Evolutionary conservation across 768 basidiomycete genomes (phyloP).

Genomic region (Lentinus brumalis): DNA sequence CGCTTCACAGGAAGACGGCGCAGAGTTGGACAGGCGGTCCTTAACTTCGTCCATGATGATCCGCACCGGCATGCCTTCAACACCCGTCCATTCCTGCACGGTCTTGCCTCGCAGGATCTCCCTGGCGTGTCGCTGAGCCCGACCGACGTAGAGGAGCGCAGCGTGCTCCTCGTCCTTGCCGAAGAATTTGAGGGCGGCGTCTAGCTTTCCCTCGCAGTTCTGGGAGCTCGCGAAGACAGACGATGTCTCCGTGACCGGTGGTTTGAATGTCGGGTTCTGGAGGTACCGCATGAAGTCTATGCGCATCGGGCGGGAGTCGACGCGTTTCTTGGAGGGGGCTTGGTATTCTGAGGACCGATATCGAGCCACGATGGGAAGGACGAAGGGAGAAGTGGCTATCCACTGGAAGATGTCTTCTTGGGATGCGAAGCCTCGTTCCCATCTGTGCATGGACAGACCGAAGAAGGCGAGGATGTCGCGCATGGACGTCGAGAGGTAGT

Average conservation of each 20-base stretch:
- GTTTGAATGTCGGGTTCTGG: constrained; percentile 10
- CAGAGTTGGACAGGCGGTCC: constrained; percentile 15
- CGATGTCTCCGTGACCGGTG: background rate
- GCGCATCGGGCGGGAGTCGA: constrained; percentile 57
- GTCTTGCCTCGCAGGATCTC: constrained; percentile 26
- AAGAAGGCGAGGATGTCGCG: constrained; percentile 56
- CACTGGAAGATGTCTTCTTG: constrained; percentile 60
- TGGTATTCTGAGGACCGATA: constrained; percentile 22
- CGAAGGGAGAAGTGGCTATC: constrained; percentile 55
- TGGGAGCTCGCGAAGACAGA: background rate
- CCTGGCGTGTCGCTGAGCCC: constrained; percentile 26
- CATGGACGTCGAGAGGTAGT: constrained; percentile 53
- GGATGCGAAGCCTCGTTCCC: constrained; percentile 55
- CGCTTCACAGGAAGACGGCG: background rate
- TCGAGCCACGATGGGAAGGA: constrained; percentile 44
- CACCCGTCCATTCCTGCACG: constrained; percentile 27
- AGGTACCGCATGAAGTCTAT: constrained; percentile 57
- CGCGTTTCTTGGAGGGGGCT: constrained; percentile 44
- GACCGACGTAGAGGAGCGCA: constrained; percentile 28
- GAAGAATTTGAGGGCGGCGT: constrained; percentile 17
- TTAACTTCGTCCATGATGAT: constrained; percentile 27
- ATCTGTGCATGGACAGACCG: constrained; percentile 54
- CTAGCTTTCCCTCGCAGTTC: constrained; percentile 12
- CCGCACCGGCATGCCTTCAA: constrained; percentile 25
- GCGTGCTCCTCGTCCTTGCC: constrained; percentile 27